Conservation (phyloP, 2,329 filamentous ascomycete genomes). For the Aciculosporium take region DNA sequence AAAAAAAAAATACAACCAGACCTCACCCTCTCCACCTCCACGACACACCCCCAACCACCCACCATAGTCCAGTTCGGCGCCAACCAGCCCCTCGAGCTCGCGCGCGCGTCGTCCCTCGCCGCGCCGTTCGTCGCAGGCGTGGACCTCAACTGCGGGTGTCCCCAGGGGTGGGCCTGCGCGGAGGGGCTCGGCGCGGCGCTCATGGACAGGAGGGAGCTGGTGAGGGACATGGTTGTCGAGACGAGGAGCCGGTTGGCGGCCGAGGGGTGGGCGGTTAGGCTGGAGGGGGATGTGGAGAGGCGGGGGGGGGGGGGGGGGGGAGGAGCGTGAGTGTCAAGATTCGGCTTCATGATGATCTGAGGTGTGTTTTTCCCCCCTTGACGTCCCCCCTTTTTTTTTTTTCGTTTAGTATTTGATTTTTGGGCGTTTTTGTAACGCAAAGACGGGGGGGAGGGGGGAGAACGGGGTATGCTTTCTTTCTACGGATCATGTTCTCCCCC, state of each 20-base stretch:
- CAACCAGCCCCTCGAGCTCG: constrained; percentile 45
- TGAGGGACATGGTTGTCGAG: constrained; percentile 49
- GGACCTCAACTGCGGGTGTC: constrained; percentile 60
- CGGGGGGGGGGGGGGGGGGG: constrained; percentile 31
- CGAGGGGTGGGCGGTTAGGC: constrained; percentile 39
- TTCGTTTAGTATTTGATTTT: no score
- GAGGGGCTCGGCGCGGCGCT: constrained; percentile 54
- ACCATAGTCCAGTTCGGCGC: constrained; percentile 56
- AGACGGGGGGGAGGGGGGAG: no score
- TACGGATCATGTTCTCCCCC: no score
- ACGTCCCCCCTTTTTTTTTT: background rate
- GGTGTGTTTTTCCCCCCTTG: constrained; percentile 18
- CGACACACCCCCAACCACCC: constrained; percentile 34
- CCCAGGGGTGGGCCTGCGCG: constrained; percentile 58
- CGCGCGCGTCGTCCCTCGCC: constrained; percentile 46
- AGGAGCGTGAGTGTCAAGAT: constrained; percentile 58
- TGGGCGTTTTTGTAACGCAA: no score
- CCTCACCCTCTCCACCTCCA: constrained; percentile 50
- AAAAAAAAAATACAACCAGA: constrained; percentile 23
- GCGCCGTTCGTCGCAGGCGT: constrained; percentile 49
- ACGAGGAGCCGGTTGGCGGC: constrained; percentile 35
- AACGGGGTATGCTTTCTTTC: no score
- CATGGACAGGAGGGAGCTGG: constrained; percentile 49
- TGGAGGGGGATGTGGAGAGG: constrained; percentile 27
- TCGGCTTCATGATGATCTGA: constrained; percentile 49